Evolutionary conservation across 2,329 filamentous ascomycete species (phyloP), one percentile per base, ranked within the genome.

Genomic region (Botrytis deweyae): DNA sequence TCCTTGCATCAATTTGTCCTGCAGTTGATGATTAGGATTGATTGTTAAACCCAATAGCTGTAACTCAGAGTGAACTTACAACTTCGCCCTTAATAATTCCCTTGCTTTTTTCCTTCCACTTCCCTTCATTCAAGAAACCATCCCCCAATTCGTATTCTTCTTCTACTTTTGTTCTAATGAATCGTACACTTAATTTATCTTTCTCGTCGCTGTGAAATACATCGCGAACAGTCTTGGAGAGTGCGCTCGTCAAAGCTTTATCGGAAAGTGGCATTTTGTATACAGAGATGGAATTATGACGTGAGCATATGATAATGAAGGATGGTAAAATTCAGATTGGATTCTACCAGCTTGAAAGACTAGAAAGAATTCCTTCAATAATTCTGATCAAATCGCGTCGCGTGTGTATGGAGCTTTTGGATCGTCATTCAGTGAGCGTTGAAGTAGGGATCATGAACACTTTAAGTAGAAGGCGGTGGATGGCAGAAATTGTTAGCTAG

Each of bases 41-140:
- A 62, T 25, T 49, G 25, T 33, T 25, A 42, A 36, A 46, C 33
- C 1, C 3, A 46, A 46, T 7, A 18, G 10, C 20, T 61, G 38
- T 3, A n/a, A 58, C 36, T 38, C 25, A 65, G 14, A 70, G 22
- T 16, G 25, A 49, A 75, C 87, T 76, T 84, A 90, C 89, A n/a
- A 87, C 85, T 66, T 84, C 82, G 29, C 82, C 81, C 70, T 86
- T 86, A 76, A 91, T 89, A n/a, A 90, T 78, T 1, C 81, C 79
- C 78, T 90, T 91, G 80, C 88, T 90, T 76, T 84, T 86, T 7
- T 82, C 80, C 79, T 91, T 90, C 89, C 89, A 91, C 25, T 85
- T 81, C 0, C 76, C 81, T 2, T 79, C 76, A 22, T 82, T 82
- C 68, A 91, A 86, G 75, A 90, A 89, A 0, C 84, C 87, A 1